Percentiles rank a stretch among this genome's conserved stretches.
Evolutionary conservation across 805 yeast genomes (phyloP).

Genomic region (Schwanniomyces pseudopolymorphus): DNA sequence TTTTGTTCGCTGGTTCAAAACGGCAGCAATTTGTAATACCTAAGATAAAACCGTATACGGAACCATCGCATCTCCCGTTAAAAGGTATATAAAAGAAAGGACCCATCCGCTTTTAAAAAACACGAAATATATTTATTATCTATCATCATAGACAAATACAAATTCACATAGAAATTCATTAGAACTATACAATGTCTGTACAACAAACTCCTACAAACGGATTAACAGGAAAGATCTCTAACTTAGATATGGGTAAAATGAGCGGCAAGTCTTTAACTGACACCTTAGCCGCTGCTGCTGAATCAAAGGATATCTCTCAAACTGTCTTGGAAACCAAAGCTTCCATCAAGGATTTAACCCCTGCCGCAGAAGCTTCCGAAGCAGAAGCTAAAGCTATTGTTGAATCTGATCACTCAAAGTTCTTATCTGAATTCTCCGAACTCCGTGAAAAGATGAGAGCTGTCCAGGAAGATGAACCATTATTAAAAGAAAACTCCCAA

Average conservation of each 20-base stretch:
- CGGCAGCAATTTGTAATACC: neutral
- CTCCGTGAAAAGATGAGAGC: constrained; percentile 75
- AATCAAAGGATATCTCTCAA: constrained; percentile 31
- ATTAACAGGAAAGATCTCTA: constrained; percentile 44
- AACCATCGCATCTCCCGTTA: neutral
- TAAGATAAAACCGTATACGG: neutral
- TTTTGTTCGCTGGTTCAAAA: neutral
- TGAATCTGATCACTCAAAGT: constrained; percentile 49
- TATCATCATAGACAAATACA: neutral
- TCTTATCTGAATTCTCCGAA: constrained; percentile 59
- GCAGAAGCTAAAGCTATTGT: constrained; percentile 21
- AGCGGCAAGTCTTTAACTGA: constrained; percentile 41
- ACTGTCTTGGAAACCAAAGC: constrained; percentile 11
- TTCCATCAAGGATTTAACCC: constrained; percentile 16
- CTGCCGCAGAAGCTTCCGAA: constrained; percentile 19
- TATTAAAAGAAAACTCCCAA: constrained; percentile 77
- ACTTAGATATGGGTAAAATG: constrained; percentile 33
- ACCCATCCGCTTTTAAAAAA: neutral
- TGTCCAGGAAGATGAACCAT: constrained; percentile 84
- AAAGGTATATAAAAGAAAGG: constrained; percentile 2
- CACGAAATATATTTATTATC: neutral
- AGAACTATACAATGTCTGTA: constrained; percentile 43
- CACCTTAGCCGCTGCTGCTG: constrained; percentile 42
- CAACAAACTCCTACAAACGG: constrained; percentile 62
- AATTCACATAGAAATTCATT: neutral